These are phyloP conservation scores for Podochytrium sp. DNA, from an alignment of 192 early-diverging fungal genomes.

Conservation along the genomic window DNA sequence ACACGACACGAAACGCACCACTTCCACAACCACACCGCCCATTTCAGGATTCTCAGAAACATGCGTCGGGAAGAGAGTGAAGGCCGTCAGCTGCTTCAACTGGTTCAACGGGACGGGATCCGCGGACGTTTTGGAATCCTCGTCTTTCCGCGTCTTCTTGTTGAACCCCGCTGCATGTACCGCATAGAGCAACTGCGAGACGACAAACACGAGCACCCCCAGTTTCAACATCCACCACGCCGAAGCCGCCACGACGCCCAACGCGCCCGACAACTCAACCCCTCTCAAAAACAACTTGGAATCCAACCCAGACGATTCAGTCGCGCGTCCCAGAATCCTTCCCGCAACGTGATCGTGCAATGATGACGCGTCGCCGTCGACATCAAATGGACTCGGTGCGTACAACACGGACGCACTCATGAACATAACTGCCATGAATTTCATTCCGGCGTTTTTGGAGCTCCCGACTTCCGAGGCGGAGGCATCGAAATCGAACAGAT, in stretches of 20 bases:
- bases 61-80: background rate
- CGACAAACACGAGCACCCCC: background rate
- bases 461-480: constrained; percentile 9
- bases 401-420: constrained; percentile 46
- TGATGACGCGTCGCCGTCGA: background rate
- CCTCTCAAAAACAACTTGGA: background rate
- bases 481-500: constrained; percentile 13
- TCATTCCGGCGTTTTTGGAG: constrained; percentile 1
- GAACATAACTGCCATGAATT: constrained; percentile 42
- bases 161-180: no score
- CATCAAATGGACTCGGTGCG: constrained; percentile 40
- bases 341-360: constrained; percentile 35
- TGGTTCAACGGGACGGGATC: no score
- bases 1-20: constrained; percentile 3
- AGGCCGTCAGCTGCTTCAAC: background rate
- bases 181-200: background rate
- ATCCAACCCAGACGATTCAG: background rate
- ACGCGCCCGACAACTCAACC: background rate
- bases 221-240: constrained; percentile 20
- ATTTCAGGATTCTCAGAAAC: background rate
- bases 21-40: background rate
- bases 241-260: background rate
- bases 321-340: constrained; percentile 17
- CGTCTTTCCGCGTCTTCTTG: background rate
- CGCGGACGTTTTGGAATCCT: no score